A percentile compares a stretch with the other conserved stretches of the same genome.
Conservation (phyloP, 192 early-diverging fungal genomes). For the Chytriomyces sp. region DNA sequence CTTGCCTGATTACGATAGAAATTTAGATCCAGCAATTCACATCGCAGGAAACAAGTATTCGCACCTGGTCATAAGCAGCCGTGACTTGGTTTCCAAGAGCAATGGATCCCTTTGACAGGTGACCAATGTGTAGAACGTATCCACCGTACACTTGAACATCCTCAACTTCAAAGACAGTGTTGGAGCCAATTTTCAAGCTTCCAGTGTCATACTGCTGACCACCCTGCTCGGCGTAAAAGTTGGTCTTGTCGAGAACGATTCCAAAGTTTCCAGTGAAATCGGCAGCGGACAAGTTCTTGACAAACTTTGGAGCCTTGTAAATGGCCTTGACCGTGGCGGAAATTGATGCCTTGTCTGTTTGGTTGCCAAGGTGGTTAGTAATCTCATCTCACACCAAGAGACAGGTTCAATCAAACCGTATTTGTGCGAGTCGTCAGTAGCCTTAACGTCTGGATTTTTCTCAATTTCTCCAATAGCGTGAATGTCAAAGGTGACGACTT, state of each 20-base stretch:
- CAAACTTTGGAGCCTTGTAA: slow-evolving; percentile 62
- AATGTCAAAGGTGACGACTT: slow-evolving; percentile 82
- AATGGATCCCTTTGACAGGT: slow-evolving; percentile 87
- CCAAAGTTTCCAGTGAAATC: slow-evolving; percentile 75
- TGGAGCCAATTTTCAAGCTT: slow-evolving; percentile 78
- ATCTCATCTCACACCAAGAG: neutral
- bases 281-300: slow-evolving; percentile 51
- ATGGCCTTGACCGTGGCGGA: slow-evolving; percentile 81
- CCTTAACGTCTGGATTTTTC: slow-evolving; percentile 68
- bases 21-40: too few relatives aligned
- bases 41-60: neutral
- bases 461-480: slow-evolving; percentile 89
- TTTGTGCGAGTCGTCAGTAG: slow-evolving; percentile 87
- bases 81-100: slow-evolving; percentile 72
- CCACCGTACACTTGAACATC: slow-evolving; percentile 92
- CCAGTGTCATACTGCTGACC: slow-evolving; percentile 96
- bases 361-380: neutral
- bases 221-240: slow-evolving; percentile 98
- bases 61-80: slow-evolving; percentile 80
- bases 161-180: slow-evolving; percentile 89
- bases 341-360: slow-evolving; percentile 65
- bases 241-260: slow-evolving; percentile 90
- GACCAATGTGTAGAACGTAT: slow-evolving; percentile 94
- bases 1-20: too few relatives aligned
- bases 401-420: slow-evolving; percentile 66